These are phyloP conservation scores for Setaria viridis DNA, from an alignment of 202 grass and related monocot genomes.

Conservation along the genomic window DNA sequence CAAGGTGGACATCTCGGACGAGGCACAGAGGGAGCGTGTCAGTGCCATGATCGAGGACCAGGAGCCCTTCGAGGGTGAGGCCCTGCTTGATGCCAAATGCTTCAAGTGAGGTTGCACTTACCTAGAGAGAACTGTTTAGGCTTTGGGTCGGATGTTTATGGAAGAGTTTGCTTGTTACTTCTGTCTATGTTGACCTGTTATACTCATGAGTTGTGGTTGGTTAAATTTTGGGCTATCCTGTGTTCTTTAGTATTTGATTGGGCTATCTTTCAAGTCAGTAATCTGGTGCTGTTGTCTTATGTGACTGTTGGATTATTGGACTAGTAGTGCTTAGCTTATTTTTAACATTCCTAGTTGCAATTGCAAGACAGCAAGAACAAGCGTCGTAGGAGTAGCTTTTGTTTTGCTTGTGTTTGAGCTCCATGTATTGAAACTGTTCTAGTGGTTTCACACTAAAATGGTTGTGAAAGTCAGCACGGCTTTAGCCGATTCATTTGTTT, in stretches of 20 bases:
- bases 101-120: slow-evolving; percentile 67
- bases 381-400: too few relatives aligned
- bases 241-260: not conserved
- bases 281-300: too few relatives aligned
- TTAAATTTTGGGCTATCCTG: slow-evolving; percentile 22
- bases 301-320: too few relatives aligned
- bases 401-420: too few relatives aligned
- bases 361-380: too few relatives aligned
- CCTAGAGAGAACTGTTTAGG: slow-evolving; percentile 7
- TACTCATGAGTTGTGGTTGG: slow-evolving; percentile 11
- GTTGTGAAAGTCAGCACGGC: too few relatives aligned
- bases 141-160: slow-evolving; percentile 22
- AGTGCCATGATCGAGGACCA: slow-evolving; percentile 91
- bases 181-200: slow-evolving; percentile 30
- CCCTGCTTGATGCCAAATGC: slow-evolving; percentile 87
- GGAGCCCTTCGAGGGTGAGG: slow-evolving; percentile 80
- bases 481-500: too few relatives aligned
- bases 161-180: slow-evolving; percentile 44
- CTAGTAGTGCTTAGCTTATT: too few relatives aligned
- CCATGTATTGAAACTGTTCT: too few relatives aligned
- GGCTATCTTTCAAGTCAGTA: too few relatives aligned
- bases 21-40: slow-evolving; percentile 78
- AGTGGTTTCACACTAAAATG: too few relatives aligned
- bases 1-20: slow-evolving; percentile 81
- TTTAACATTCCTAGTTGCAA: too few relatives aligned